Percentiles rank a stretch among this genome's conserved stretches.
phyloP scores from a whole-genome alignment of 2,329 filamentous ascomycete genomes.

The Pseudophaeomoniella oleicola region DNA sequence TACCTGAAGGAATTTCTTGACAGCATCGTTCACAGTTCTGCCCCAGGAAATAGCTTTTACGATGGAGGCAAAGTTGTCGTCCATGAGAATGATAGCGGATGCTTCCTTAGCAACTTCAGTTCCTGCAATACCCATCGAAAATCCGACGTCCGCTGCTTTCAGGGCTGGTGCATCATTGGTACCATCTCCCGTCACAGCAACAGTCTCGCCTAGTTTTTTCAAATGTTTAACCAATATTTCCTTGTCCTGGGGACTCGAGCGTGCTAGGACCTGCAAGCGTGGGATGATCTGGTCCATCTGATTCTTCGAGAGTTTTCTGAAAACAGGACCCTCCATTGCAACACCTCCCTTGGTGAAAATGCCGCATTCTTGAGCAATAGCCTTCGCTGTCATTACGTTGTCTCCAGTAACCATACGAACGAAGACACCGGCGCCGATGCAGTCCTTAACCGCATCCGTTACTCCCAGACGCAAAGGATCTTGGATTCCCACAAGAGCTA shows the following conservation, averaged over 20 bases:
- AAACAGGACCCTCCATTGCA: conserved; percentile 65
- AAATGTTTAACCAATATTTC: conserved; percentile 56
- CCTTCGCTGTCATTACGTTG: conserved; percentile 64
- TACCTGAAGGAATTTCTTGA: conserved; percentile 54
- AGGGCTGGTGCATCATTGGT: conserved; percentile 73
- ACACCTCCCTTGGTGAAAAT: conserved; percentile 54
- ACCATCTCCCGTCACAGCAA: conserved; percentile 70
- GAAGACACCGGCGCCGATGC: conserved; percentile 61
- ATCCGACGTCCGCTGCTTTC: conserved; percentile 68
- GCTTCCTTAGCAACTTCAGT: conserved; percentile 78
- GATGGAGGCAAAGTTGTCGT: conserved; percentile 78
- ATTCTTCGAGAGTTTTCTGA: conserved; percentile 53
- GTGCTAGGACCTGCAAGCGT: conserved; percentile 53
- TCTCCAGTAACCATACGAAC: conserved; percentile 80
- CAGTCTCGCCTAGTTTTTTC: conserved; percentile 60
- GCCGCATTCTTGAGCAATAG: conserved; percentile 65
- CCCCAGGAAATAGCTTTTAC: conserved; percentile 75
- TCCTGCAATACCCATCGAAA: conserved; percentile 73
- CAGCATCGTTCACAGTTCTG: conserved; percentile 60
- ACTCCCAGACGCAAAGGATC: conserved; percentile 65
- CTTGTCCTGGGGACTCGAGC: conserved; percentile 66
- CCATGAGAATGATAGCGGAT: conserved; percentile 74
- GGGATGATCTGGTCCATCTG: conserved; percentile 56
- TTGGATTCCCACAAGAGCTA: conserved; percentile 65
- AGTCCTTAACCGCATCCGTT: conserved; percentile 55